Evolutionary conservation across 768 basidiomycete species (phyloP).

Genomic region (Solioccasus polychromus): DNA sequence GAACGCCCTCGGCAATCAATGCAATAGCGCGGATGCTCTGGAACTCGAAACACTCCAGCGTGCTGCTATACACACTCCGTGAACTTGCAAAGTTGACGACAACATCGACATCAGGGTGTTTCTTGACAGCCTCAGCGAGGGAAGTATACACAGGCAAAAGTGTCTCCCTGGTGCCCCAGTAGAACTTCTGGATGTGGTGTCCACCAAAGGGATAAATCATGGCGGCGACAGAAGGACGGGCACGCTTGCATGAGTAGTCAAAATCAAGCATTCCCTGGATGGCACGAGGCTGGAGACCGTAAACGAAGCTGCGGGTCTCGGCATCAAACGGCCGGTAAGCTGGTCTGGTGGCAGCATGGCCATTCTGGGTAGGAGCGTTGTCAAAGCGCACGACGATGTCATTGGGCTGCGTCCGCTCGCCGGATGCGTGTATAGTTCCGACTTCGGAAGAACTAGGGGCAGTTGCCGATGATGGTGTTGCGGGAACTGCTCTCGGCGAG

Average conservation of each 20-base stretch:
- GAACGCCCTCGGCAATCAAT: constrained; percentile 98
- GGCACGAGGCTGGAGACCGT: constrained; percentile 97
- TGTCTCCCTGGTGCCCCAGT: constrained; percentile 99
- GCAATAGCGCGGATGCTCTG: constrained; percentile 58
- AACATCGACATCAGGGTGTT: constrained; percentile 95
- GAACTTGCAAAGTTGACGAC: constrained; percentile 98
- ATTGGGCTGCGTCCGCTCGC: constrained; percentile 76
- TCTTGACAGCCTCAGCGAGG: constrained; percentile 84
- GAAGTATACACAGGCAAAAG: constrained; percentile 96
- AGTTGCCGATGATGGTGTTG: constrained; percentile 30
- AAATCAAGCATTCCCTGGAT: constrained; percentile 99
- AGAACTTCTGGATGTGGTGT: constrained; percentile 99
- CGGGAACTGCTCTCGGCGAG: constrained; percentile 31
- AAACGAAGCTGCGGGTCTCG: constrained; percentile 93
- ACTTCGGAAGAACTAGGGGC: constrained; percentile 46
- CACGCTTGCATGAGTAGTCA: constrained; percentile 95
- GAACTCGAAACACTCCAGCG: constrained; percentile 80
- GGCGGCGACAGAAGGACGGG: constrained; percentile 89
- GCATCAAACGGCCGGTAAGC: constrained; percentile 91
- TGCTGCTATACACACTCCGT: constrained; percentile 91
- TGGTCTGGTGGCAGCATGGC: constrained; percentile 53
- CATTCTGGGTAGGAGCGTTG: constrained; percentile 24
- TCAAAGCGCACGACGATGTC: constrained; percentile 94
- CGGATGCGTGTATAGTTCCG: constrained; percentile 73
- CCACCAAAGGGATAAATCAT: constrained; percentile 99